Percentiles rank a stretch among this genome's conserved stretches.
Evolutionary conservation across 1,284 basidiomycete genomes (phyloP).

Genomic region (Irpex lacteus): DNA sequence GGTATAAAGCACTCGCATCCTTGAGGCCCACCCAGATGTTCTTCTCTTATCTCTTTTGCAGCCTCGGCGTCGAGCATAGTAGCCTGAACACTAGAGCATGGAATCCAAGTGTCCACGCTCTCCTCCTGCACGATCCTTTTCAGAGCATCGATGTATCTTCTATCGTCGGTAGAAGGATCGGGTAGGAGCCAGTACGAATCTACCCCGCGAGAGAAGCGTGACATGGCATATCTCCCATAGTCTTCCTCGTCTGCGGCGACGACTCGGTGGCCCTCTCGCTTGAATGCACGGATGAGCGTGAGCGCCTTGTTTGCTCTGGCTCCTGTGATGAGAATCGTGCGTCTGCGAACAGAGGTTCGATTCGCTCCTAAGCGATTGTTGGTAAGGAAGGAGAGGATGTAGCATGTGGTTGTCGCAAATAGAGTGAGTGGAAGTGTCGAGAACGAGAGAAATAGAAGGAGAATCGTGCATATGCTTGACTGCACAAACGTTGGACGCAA

Average conservation of each 20-base stretch:
- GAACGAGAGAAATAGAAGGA: not conserved
- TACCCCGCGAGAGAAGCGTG: slow-evolving; percentile 18
- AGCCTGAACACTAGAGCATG: slow-evolving; percentile 17
- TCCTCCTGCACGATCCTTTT: slow-evolving; percentile 10
- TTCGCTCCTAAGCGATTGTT: not conserved
- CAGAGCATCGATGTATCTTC: slow-evolving; percentile 14
- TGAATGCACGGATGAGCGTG: slow-evolving; percentile 17
- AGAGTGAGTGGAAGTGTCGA: slow-evolving; percentile 1
- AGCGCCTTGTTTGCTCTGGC: slow-evolving; percentile 19
- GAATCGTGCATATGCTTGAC: slow-evolving; percentile 2
- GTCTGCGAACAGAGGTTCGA: not conserved
- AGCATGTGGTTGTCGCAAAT: not conserved
- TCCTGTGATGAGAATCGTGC: slow-evolving; percentile 18
- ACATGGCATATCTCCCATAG: slow-evolving; percentile 14
- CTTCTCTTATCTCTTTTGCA: slow-evolving; percentile 10
- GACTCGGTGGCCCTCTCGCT: slow-evolving; percentile 16
- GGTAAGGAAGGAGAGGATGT: not conserved
- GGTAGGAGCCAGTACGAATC: slow-evolving; percentile 15
- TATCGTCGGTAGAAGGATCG: slow-evolving; percentile 3
- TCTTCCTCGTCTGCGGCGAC: slow-evolving; percentile 17
- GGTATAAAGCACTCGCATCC: slow-evolving; percentile 18
- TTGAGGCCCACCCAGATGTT: not conserved
- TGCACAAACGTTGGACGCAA: slow-evolving; percentile 5
- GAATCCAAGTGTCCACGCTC: slow-evolving; percentile 17
- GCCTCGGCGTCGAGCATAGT: slow-evolving; percentile 18